Percentiles rank a stretch among this genome's conserved stretches.
phyloP scores from a whole-genome alignment of 371 early-diverging fungal genomes.

The Sporodiniella umbellata region DNA sequence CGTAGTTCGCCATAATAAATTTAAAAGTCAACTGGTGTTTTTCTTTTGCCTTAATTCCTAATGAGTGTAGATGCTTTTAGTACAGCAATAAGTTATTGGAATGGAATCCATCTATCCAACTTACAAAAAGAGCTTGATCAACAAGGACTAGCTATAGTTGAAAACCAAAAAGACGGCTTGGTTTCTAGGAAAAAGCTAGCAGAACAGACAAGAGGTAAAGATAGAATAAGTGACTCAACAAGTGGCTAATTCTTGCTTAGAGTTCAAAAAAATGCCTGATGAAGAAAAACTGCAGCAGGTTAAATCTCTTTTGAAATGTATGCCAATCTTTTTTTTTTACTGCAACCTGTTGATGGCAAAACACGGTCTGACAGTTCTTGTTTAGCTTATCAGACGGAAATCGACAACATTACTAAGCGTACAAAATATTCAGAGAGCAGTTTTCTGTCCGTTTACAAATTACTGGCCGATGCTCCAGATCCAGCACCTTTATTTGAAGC shows the following conservation, averaged over 20 bases:
- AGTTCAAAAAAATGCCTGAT: slow-evolving; percentile 76
- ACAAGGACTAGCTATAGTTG: slow-evolving; percentile 75
- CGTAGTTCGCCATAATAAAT: too few species aligned
- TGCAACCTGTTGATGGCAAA: too few species aligned
- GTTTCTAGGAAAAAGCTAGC: slow-evolving; percentile 80
- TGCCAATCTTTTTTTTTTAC: background rate
- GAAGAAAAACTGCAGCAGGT: slow-evolving; percentile 74
- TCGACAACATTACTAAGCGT: slow-evolving; percentile 82
- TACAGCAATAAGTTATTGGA: slow-evolving; percentile 59
- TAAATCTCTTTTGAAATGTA: slow-evolving; percentile 70
- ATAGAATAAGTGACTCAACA: slow-evolving; percentile 3
- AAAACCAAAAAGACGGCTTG: slow-evolving; percentile 80
- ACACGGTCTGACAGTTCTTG: background rate
- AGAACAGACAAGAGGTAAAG: slow-evolving; percentile 80
- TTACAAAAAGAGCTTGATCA: slow-evolving; percentile 76
- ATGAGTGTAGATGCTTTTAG: slow-evolving; percentile 40
- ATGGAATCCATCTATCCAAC: slow-evolving; percentile 59
- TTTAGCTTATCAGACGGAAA: slow-evolving; percentile 84
- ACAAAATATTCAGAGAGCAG: slow-evolving; percentile 83
- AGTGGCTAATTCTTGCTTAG: slow-evolving; percentile 29
- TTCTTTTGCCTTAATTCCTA: background rate
- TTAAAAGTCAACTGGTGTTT: too few species aligned
- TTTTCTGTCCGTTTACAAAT: slow-evolving; percentile 78
- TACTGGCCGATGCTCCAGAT: slow-evolving; percentile 83
- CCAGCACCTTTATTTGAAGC: slow-evolving; percentile 70